Evolutionary conservation across 768 basidiomycete species (phyloP).

Genomic region (Lentinula detonsa): DNA sequence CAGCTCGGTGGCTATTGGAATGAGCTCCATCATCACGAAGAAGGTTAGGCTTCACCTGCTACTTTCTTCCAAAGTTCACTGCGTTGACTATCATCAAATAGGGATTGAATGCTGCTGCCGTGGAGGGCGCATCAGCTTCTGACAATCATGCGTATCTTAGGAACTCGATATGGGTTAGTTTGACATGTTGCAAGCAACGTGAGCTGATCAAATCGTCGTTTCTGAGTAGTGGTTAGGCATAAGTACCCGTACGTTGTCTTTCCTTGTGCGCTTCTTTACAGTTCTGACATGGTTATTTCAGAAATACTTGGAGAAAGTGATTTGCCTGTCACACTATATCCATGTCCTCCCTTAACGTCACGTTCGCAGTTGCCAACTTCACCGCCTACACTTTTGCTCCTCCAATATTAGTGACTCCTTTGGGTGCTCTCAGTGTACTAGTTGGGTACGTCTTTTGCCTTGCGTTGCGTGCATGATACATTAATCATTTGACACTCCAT

Average conservation of each 20-base stretch:
- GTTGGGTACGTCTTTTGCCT: constrained; percentile 64
- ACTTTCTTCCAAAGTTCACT: background rate
- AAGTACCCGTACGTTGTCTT: constrained; percentile 60
- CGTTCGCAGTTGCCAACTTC: constrained; percentile 71
- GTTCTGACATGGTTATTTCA: constrained; percentile 22
- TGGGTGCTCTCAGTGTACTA: constrained; percentile 95
- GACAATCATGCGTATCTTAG: constrained; percentile 82
- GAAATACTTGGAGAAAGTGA: constrained; percentile 92
- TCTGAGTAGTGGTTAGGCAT: constrained; percentile 74
- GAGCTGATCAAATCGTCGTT: background rate
- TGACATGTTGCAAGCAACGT: background rate
- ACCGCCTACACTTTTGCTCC: constrained; percentile 98
- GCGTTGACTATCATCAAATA: constrained; percentile 19
- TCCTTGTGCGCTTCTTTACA: background rate
- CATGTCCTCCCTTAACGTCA: background rate
- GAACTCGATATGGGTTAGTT: constrained; percentile 77
- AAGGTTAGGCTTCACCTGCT: constrained; percentile 39
- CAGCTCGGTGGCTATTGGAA: constrained; percentile 61
- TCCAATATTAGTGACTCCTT: constrained; percentile 92
- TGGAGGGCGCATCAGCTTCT: constrained; percentile 58
- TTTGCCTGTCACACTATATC: background rate
- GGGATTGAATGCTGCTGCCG: constrained; percentile 87
- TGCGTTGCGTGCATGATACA: background rate
- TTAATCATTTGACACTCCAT: background rate
- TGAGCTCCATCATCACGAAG: constrained; percentile 79